phyloP scores from a whole-genome alignment of 2,329 filamentous ascomycete species.

The Pyrenophora tritici-repentis region DNA sequence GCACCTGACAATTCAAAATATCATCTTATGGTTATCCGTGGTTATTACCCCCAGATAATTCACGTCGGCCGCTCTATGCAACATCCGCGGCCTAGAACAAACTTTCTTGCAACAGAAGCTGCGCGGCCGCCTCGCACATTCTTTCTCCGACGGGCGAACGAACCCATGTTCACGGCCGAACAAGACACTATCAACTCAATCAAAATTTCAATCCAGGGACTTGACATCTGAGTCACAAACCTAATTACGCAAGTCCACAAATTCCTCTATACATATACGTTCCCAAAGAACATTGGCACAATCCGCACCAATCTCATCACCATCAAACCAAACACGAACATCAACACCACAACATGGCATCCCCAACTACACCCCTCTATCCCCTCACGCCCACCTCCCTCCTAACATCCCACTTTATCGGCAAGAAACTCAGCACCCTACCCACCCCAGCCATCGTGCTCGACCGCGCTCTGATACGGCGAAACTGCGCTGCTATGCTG shows the following conservation, averaged over 20 bases:
- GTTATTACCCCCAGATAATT: too few relatives aligned
- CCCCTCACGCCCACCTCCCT: slow-evolving; percentile 12
- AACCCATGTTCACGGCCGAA: not conserved
- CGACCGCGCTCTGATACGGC: slow-evolving; percentile 67
- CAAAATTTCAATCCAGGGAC: too few relatives aligned
- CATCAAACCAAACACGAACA: not conserved
- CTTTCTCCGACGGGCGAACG: slow-evolving; percentile 4
- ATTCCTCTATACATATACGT: too few relatives aligned
- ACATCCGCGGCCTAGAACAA: slow-evolving; percentile 9
- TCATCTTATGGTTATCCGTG: too few relatives aligned
- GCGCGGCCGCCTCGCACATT: slow-evolving; percentile 14
- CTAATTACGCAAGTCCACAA: too few relatives aligned
- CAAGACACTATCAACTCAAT: too few relatives aligned
- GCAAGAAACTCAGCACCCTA: slow-evolving; percentile 64
- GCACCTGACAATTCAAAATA: not conserved
- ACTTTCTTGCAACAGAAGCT: not conserved
- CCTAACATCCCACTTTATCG: slow-evolving; percentile 54
- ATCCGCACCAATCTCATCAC: too few relatives aligned
- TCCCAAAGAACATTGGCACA: too few relatives aligned
- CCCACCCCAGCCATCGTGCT: slow-evolving; percentile 70
- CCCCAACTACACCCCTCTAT: slow-evolving; percentile 22
- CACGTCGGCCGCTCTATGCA: not conserved
- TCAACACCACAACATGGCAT: not conserved
- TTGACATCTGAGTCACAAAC: too few relatives aligned
- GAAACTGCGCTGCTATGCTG: slow-evolving; percentile 75